phyloP scores from a whole-genome alignment of 2,329 filamentous ascomycete species.

The Davidsoniella eucalypti region DNA sequence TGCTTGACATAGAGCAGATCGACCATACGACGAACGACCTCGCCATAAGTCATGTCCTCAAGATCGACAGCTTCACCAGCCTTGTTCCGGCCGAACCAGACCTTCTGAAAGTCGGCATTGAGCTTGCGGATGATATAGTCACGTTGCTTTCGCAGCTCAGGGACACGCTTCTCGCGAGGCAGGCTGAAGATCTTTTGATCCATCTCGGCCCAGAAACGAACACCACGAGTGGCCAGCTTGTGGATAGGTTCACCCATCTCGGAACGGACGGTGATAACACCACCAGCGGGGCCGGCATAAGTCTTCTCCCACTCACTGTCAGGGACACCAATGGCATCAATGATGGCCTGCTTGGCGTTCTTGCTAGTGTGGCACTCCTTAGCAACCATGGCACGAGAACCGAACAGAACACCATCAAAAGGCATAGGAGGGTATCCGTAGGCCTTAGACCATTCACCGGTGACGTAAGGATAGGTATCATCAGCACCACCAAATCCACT shows the following conservation, averaged over 20 bases:
- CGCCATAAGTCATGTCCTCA: constrained; percentile 89
- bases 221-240: constrained; percentile 92
- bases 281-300: constrained; percentile 79
- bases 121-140: constrained; percentile 90
- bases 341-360: constrained; percentile 78
- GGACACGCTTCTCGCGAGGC: constrained; percentile 82
- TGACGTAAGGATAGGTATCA: constrained; percentile 85
- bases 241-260: constrained; percentile 99
- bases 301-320: constrained; percentile 82
- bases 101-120: constrained; percentile 92
- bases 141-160: constrained; percentile 74
- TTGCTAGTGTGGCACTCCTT: constrained; percentile 82
- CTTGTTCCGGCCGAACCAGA: constrained; percentile 84
- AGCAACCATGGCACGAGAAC: constrained; percentile 86
- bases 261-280: constrained; percentile 88
- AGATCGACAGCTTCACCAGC: constrained; percentile 68
- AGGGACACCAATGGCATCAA: constrained; percentile 66
- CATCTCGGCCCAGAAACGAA: constrained; percentile 97
- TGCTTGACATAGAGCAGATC: constrained; percentile 86
- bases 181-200: constrained; percentile 95
- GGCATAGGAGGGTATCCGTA: constrained; percentile 87
- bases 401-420: constrained; percentile 81
- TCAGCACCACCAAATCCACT: constrained; percentile 83
- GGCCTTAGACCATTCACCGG: constrained; percentile 71
- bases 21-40: constrained; percentile 74